Conservation (phyloP, 2,329 filamentous ascomycete genomes). For the Phaeosphaeriaceae sp. region DNA sequence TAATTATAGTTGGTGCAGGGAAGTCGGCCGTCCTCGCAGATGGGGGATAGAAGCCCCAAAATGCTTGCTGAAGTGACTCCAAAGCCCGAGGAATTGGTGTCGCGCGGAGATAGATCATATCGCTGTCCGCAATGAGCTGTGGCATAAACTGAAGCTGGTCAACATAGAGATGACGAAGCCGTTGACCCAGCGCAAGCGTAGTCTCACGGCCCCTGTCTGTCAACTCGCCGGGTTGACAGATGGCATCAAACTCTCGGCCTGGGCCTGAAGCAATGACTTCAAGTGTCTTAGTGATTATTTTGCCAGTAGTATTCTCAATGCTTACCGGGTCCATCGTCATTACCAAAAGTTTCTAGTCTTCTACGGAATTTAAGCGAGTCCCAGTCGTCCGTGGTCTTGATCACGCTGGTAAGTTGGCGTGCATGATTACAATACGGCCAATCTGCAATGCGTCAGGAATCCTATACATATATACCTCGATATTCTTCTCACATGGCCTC, state of each 20-base stretch:
- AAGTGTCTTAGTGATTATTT: slow-evolving; percentile 16
- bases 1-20: slow-evolving; percentile 54
- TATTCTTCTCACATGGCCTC: slow-evolving; percentile 36
- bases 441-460: slow-evolving; percentile 50
- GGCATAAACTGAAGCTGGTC: slow-evolving; percentile 60
- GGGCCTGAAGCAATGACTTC: slow-evolving; percentile 71
- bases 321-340: slow-evolving; percentile 63
- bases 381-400: slow-evolving; percentile 66
- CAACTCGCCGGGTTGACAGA: slow-evolving; percentile 67
- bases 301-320: too few relatives aligned
- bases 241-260: slow-evolving; percentile 73
- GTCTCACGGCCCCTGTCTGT: slow-evolving; percentile 60
- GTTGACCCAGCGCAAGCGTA: slow-evolving; percentile 57
- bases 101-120: slow-evolving; percentile 56
- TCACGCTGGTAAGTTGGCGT: slow-evolving; percentile 71
- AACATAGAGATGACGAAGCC: slow-evolving; percentile 59
- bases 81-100: slow-evolving; percentile 60
- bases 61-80: slow-evolving; percentile 60
- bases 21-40: slow-evolving; percentile 52
- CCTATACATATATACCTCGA: not conserved
- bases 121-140: slow-evolving; percentile 48
- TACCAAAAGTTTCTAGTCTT: slow-evolving; percentile 82
- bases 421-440: slow-evolving; percentile 93
- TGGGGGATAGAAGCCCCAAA: slow-evolving; percentile 58
- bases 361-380: slow-evolving; percentile 70